A percentile compares a stretch with the other conserved stretches of the same genome.
These are phyloP conservation scores for Lophiotrema nucula DNA, from an alignment of 495 filamentous ascomycete species.

Conservation along the genomic window DNA sequence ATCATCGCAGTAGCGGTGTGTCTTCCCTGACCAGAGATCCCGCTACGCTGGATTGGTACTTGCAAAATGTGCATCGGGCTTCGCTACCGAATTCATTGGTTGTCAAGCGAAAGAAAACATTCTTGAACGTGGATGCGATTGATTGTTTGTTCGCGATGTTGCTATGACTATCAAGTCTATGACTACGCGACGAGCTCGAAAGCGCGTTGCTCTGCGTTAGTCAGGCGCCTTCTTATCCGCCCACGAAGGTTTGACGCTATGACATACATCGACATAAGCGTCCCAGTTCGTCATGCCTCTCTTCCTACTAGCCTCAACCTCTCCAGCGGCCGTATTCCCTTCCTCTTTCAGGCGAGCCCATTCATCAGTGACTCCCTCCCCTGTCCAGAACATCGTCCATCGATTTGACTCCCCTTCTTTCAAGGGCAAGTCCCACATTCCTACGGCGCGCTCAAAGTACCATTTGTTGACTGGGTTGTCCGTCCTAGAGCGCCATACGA, in stretches of 20 bases:
- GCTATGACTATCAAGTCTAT: too few species aligned
- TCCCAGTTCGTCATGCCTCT: slow-evolving; percentile 53
- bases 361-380: slow-evolving; percentile 52
- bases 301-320: slow-evolving; percentile 45
- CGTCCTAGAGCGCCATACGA: slow-evolving; percentile 44
- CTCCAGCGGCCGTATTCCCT: neutral
- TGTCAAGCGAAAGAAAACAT: too few species aligned
- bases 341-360: neutral
- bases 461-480: slow-evolving; percentile 51
- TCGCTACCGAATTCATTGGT: too few species aligned
- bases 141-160: too few species aligned
- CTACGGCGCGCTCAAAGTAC: slow-evolving; percentile 83
- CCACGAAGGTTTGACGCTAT: slow-evolving; percentile 78
- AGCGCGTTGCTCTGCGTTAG: too few species aligned
- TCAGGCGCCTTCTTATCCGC: slow-evolving; percentile 60
- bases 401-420: too few species aligned
- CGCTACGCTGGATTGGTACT: too few species aligned
- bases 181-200: too few species aligned
- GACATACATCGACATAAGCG: slow-evolving; percentile 84
- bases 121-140: too few species aligned
- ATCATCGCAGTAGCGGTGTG: too few species aligned
- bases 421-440: slow-evolving; percentile 73
- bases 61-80: too few species aligned
- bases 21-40: too few species aligned
- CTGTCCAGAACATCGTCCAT: slow-evolving; percentile 99